These are phyloP conservation scores for Microglena sp. DNA, from an alignment of 139 green algal species.

Conservation along the genomic window DNA sequence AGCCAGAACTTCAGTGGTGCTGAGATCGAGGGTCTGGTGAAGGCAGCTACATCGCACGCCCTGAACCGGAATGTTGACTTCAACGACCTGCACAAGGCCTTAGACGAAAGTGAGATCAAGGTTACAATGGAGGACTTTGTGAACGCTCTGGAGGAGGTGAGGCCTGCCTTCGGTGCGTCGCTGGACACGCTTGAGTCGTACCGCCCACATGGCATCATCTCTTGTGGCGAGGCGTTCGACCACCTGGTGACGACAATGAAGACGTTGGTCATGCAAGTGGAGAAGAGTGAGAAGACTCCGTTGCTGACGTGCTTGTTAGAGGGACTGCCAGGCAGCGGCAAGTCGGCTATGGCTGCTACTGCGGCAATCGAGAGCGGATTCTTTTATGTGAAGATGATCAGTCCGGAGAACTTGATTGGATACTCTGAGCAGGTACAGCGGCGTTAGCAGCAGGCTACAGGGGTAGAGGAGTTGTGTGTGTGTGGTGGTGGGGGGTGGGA, in stretches of 20 bases:
- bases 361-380: constrained; percentile 77
- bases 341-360: constrained; percentile 87
- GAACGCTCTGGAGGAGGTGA: constrained; percentile 81
- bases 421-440: constrained; percentile 71
- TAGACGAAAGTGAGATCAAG: constrained; percentile 95
- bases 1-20: constrained; percentile 94
- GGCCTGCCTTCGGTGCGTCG: constrained; percentile 88
- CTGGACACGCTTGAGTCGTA: constrained; percentile 74
- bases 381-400: constrained; percentile 90
- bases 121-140: constrained; percentile 86
- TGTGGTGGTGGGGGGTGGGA: no score
- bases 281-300: constrained; percentile 71
- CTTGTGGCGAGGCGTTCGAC: constrained; percentile 61
- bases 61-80: constrained; percentile 91
- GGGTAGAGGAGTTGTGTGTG: no score
- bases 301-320: constrained; percentile 84
- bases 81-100: constrained; percentile 71
- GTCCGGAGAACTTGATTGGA: constrained; percentile 79
- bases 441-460: no score
- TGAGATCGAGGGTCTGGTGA: constrained; percentile 96
- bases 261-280: constrained; percentile 46
- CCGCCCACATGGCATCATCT: constrained; percentile 84
- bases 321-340: constrained; percentile 74
- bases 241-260: constrained; percentile 59
- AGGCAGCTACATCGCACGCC: constrained; percentile 83